phyloP scores from a whole-genome alignment of 116 monocot genomes.

The Iris pallida region DNA sequence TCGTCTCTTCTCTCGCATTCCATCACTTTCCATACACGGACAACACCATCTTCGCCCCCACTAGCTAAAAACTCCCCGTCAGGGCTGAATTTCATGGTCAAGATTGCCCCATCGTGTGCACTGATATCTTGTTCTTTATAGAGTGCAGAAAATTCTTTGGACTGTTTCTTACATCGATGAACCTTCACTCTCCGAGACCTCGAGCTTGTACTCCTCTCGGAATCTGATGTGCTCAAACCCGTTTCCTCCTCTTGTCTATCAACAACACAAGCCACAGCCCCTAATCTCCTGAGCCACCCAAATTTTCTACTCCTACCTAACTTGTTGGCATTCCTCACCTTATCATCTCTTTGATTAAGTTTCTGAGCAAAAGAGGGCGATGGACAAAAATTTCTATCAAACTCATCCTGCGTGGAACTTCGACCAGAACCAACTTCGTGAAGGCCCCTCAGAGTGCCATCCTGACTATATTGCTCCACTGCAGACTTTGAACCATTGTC shows the following conservation, averaged over 20 bases:
- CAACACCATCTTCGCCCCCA: constrained; percentile 79
- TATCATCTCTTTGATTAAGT: constrained; percentile 18
- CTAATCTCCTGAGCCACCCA: constrained; percentile 36
- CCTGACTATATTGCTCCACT: constrained; percentile 12
- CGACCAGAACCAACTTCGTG: constrained; percentile 14
- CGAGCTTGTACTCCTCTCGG: neutral
- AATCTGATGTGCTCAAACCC: constrained; percentile 14
- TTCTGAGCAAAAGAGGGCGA: constrained; percentile 26
- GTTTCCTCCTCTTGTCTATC: constrained; percentile 12
- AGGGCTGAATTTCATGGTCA: constrained; percentile 83
- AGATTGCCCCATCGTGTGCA: constrained; percentile 72
- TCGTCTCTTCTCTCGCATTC: constrained; percentile 29
- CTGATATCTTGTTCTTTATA: constrained; percentile 55
- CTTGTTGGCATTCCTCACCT: constrained; percentile 10
- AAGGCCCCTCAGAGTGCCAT: constrained; percentile 11
- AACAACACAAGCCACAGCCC: constrained; percentile 26
- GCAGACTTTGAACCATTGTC: constrained; percentile 18
- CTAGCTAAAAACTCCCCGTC: constrained; percentile 70
- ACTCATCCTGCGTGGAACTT: constrained; percentile 10
- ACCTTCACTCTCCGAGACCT: constrained; percentile 44
- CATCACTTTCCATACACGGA: constrained; percentile 64
- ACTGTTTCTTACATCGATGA: constrained; percentile 35
- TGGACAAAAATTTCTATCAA: constrained; percentile 16
- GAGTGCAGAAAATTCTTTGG: constrained; percentile 74
- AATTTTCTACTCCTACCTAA: constrained; percentile 4